These are phyloP conservation scores for Carex parvula DNA, from an alignment of 176 grass and related monocot species.

Conservation along the genomic window DNA sequence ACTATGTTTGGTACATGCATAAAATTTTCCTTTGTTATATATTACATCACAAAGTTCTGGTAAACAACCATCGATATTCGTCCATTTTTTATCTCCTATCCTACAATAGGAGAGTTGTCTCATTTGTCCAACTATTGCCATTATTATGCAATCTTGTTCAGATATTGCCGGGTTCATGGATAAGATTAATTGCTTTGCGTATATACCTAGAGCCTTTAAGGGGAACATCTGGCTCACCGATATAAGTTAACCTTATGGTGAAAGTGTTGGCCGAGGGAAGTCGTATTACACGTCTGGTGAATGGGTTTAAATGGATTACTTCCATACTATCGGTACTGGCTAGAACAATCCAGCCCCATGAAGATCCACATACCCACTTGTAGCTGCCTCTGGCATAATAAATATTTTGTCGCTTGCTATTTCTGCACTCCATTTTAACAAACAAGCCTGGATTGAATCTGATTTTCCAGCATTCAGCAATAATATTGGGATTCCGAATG, in stretches of 20 bases:
- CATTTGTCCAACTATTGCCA: not conserved
- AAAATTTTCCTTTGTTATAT: not conserved
- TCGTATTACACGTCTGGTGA: constrained; percentile 1
- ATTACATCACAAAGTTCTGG: not conserved
- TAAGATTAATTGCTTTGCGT: not conserved
- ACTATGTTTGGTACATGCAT: not conserved
- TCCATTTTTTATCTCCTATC: constrained; percentile 2
- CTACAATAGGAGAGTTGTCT: not conserved
- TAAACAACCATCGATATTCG: not conserved
- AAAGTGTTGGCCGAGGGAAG: not conserved
- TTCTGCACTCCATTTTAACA: not conserved
- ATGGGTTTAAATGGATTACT: constrained; percentile 1
- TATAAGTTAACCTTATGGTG: no score
- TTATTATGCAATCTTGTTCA: not conserved
- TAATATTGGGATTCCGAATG: not conserved
- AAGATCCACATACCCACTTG: constrained; percentile 22
- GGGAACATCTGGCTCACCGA: no score
- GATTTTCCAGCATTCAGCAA: not conserved
- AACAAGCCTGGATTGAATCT: not conserved
- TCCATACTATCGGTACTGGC: not conserved
- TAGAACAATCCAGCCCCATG: constrained; percentile 14
- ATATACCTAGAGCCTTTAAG: not conserved
- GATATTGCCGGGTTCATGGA: not conserved
- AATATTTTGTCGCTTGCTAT: not conserved
- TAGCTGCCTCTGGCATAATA: constrained; percentile 22